Percentiles rank a stretch among this genome's conserved stretches.
Evolutionary conservation across 2,329 filamentous ascomycete genomes (phyloP).

Genomic region (Sphaerulina populicola): DNA sequence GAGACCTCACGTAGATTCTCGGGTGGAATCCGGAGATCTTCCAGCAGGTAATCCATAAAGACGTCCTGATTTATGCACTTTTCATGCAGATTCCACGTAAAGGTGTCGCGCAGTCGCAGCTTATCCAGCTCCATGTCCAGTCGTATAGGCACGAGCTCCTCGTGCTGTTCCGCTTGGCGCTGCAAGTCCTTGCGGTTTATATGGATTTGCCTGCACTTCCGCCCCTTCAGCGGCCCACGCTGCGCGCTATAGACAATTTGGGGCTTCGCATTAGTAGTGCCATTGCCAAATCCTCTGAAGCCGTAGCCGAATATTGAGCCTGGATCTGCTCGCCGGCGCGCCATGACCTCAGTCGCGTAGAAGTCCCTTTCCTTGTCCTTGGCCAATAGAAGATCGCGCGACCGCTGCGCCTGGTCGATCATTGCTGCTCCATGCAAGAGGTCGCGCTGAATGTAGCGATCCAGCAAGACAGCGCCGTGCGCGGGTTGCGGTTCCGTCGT

Average conservation of each 20-base stretch:
- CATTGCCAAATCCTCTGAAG: constrained; percentile 84
- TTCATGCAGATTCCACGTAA: constrained; percentile 97
- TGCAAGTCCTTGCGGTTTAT: constrained; percentile 71
- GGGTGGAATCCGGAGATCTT: constrained; percentile 70
- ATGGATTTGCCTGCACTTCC: constrained; percentile 63
- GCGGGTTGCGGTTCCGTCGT: constrained; percentile 17
- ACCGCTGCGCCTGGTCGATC: constrained; percentile 39
- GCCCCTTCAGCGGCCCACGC: constrained; percentile 67
- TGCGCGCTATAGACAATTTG: constrained; percentile 72
- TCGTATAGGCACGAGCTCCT: constrained; percentile 84
- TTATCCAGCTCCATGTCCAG: constrained; percentile 94
- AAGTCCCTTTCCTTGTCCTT: constrained; percentile 62
- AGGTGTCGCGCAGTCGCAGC: constrained; percentile 89
- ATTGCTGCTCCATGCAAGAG: constrained; percentile 50
- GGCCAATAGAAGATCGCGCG: constrained; percentile 46
- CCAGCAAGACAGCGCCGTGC: constrained; percentile 41
- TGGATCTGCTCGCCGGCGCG: constrained; percentile 50
- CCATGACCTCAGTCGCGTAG: constrained; percentile 56
- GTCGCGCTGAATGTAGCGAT: constrained; percentile 59
- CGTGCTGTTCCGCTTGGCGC: constrained; percentile 78
- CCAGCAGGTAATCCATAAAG: constrained; percentile 81
- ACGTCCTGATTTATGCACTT: constrained; percentile 68
- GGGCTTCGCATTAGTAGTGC: constrained; percentile 61
- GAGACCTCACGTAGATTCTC: constrained; percentile 48
- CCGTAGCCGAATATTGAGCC: constrained; percentile 58